phyloP scores from a whole-genome alignment of 129 eudicot genomes.

The Lactuca saligna region DNA sequence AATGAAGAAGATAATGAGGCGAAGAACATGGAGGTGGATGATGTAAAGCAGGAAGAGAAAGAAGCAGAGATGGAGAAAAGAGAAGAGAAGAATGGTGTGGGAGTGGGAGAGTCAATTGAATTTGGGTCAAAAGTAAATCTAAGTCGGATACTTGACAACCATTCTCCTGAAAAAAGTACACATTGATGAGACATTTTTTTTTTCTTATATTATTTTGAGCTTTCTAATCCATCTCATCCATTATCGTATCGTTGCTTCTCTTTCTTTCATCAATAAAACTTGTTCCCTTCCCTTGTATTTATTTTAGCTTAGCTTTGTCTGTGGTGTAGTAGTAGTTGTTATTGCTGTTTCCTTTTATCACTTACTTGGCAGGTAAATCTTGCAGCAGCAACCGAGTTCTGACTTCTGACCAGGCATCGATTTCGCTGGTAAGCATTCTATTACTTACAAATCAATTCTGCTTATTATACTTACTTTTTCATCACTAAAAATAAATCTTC shows the following conservation, averaged over 20 bases:
- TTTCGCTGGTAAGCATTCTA: background rate
- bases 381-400: background rate
- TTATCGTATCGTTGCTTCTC: slow-evolving; percentile 33
- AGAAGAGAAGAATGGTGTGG: slow-evolving; percentile 39
- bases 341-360: background rate
- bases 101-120: slow-evolving; percentile 59
- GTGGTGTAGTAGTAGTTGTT: background rate
- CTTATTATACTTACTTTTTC: background rate
- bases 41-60: slow-evolving; percentile 28
- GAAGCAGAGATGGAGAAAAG: slow-evolving; percentile 16
- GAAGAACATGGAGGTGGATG: slow-evolving; percentile 38
- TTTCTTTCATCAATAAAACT: slow-evolving; percentile 44
- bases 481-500: no score
- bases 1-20: slow-evolving; percentile 16
- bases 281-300: slow-evolving; percentile 6
- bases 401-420: background rate
- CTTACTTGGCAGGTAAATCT: slow-evolving; percentile 7
- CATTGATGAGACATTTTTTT: slow-evolving; percentile 71
- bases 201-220: slow-evolving; percentile 24
- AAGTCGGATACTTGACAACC: slow-evolving; percentile 82
- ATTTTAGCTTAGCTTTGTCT: background rate
- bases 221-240: slow-evolving; percentile 35
- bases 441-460: no score
- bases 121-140: slow-evolving; percentile 65
- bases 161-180: slow-evolving; percentile 99